Evolutionary conservation across 2,329 filamentous ascomycete species (phyloP), one percentile per base, ranked within the genome.

Genomic region (Emericellopsis cladophorae): DNA sequence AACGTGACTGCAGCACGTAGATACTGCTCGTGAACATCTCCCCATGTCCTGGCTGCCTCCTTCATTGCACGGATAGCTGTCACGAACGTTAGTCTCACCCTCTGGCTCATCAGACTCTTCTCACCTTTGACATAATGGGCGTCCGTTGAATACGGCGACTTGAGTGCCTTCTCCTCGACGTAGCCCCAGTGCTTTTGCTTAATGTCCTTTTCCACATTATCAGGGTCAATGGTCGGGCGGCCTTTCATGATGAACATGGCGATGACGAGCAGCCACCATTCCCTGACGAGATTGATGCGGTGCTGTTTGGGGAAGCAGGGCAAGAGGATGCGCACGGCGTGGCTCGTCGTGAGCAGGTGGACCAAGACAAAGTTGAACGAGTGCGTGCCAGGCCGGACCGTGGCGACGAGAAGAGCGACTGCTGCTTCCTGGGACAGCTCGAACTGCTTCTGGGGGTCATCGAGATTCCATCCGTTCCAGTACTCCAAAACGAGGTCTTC

Each of bases 261-360:
- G 34, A 95, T 59, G 1, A 82, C 77, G 34, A 95, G 73, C 5
- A 98, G 64, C 84, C 87, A 95, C 88, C 92, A 96, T 57, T 94
- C 80, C 32, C 84, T 71, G 8, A 96, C 69, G 5, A 98, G 65
- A 18, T 66, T 66, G 36, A 87, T 58, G 49, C 95, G 90, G 51
- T 80, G 81, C 51, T 77, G 75, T 12, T 70, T 60, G 0, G 88
- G 87, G 10, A 95, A 65, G 31, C 86, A 60, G 0, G 92, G 86
- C 3, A 98, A 66, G 5, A 98, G 61, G 21, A 94, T 76, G n/a
- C 92, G 76, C 11, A 95, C 75, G 1, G 92, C 90, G 56, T 98
- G 88, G 45, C 82, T 89, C 16, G 84, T 82, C 0, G 86, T 93
- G 26, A 98, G 69, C 7, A 92, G 59, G 54, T 95, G 87, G 5